Evolutionary conservation across 305 asterid species (phyloP).

Genomic region (Petunia hybrid): DNA sequence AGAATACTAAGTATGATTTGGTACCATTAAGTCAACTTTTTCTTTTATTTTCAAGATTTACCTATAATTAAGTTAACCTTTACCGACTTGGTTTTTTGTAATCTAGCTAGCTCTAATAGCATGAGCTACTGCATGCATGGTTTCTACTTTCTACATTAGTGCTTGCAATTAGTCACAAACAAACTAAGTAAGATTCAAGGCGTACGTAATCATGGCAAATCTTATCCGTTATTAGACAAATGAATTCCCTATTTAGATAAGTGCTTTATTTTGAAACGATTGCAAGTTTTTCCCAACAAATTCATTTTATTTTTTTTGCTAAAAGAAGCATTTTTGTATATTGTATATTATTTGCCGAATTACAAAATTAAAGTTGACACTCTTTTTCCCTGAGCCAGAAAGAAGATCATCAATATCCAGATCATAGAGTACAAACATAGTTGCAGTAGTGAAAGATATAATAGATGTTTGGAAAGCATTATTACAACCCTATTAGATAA

Average conservation of each 20-base stretch:
- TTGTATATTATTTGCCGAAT: too few species aligned
- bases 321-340: too few species aligned
- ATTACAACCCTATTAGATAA: too few species aligned
- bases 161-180: neutral
- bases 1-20: constrained; percentile 7
- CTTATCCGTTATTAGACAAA: constrained; percentile 15
- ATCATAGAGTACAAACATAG: too few species aligned
- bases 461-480: too few species aligned
- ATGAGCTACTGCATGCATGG: neutral
- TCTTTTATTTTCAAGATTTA: constrained; percentile 11
- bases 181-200: constrained; percentile 20
- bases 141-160: neutral
- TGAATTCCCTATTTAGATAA: neutral
- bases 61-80: neutral
- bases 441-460: too few species aligned
- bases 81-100: neutral
- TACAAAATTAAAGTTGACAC: too few species aligned
- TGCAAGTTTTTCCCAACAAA: neutral
- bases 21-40: constrained; percentile 8
- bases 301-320: too few species aligned
- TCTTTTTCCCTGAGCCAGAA: too few species aligned
- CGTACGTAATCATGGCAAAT: constrained; percentile 16
- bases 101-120: neutral
- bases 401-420: too few species aligned
- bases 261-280: constrained; percentile 9